Evolutionary conservation across 169 alveolate species (phyloP).

Genomic region (Plasmodium blacklocki): DNA sequence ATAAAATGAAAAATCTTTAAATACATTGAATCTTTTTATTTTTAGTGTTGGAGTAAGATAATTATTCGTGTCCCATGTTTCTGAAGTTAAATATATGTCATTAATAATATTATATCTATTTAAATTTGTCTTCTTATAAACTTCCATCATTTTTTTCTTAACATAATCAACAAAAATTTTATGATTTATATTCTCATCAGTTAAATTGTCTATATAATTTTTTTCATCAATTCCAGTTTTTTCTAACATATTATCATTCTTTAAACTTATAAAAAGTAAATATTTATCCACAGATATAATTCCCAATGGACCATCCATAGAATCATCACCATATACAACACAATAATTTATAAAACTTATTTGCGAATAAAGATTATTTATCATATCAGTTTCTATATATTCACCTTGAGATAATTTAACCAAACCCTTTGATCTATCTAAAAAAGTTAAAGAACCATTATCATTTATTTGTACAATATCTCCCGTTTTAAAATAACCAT

Average conservation of each 20-base stretch:
- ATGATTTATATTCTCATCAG: constrained; percentile 7
- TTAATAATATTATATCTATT: constrained; percentile 20
- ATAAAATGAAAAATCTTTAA: constrained; percentile 27
- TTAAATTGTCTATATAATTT: background rate
- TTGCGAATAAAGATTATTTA: constrained; percentile 35
- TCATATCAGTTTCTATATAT: constrained; percentile 86
- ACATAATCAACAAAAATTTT: constrained; percentile 30
- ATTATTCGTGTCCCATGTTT: constrained; percentile 36
- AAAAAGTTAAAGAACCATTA: constrained; percentile 91
- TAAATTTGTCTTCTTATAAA: constrained; percentile 30
- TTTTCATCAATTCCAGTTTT: background rate
- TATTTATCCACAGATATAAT: constrained; percentile 29
- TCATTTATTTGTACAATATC: constrained; percentile 91
- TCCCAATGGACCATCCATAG: constrained; percentile 61
- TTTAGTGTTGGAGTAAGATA: constrained; percentile 59
- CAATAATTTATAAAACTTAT: constrained; percentile 20
- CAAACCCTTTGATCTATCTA: constrained; percentile 95
- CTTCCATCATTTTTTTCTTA: constrained; percentile 21
- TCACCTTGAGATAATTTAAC: constrained; percentile 97
- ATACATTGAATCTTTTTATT: constrained; percentile 20
- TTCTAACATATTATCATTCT: constrained; percentile 11
- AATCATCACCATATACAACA: constrained; percentile 69
- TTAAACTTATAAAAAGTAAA: background rate
- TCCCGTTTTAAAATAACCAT: constrained; percentile 94
- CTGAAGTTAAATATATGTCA: constrained; percentile 21